Base-by-base conservation (phyloP, 2,329 filamentous ascomycete species). In the Elsinoe batatas region DNA sequence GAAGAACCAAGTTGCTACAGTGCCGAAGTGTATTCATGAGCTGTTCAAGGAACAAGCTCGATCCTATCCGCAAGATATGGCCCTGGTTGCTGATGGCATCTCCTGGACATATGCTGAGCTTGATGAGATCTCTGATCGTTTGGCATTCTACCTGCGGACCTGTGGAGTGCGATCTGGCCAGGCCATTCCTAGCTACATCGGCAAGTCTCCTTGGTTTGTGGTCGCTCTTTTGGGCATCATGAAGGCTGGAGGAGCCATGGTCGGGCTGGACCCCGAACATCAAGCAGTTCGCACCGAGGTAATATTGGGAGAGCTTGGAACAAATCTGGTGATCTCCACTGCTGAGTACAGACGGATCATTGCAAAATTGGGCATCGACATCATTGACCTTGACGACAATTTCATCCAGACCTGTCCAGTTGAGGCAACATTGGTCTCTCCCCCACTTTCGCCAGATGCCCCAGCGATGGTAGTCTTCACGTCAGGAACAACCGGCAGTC, bases 381-480 rank as follows among this genome's bases (percentile, higher is more conserved):
- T 26, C 15, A 43, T 40, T 8, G 13, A 20, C 10, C n/a, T 40
- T 30, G 26, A 30, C 22, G 30, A 32, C 44, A 18, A 10, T 1
- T 8, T 20, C 11, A 3, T 53, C 15, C 12, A 30, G 26, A 35
- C 36, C 13, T 15, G 10, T 32, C 12, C 20, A 26, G 18, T 11
- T 18, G 20, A 5, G 10, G 18, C 18, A 15, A 59, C 64, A 32
- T 17, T 10, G 20, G 61, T 62, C 43, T 60, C 63, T 33, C 65
- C 68, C 0, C 61, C 68, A 5, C 67, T 72, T 0, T 64, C 68
- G 0, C 70, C 75, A 0, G 70, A 76, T 18, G 75, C 78, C 20
- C 72, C 75, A 1, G 82, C 82, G 0, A 85, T 83, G 62, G 73
- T 82, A 2, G 64, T 67, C 22, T 65, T 64, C 58, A 64, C 65